These are phyloP conservation scores for Diutina scorzettiae DNA, from an alignment of 1,139 yeast species.

Conservation along the genomic window DNA sequence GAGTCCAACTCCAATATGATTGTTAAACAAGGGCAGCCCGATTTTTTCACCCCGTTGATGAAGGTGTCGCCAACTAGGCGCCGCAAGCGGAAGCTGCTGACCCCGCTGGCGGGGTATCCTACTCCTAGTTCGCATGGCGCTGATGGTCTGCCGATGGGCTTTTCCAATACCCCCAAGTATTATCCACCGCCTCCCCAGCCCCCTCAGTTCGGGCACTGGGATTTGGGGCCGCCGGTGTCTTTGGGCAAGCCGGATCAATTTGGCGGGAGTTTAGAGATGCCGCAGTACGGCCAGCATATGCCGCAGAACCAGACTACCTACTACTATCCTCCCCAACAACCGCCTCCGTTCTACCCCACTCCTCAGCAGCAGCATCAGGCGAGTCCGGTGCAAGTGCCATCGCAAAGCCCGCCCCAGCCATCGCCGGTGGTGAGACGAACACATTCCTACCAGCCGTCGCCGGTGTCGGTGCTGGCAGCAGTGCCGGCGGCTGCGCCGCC, in stretches of 20 bases:
- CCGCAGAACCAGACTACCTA: neutral
- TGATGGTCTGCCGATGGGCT: neutral
- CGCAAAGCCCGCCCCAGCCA: neutral
- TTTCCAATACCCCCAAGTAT: neutral
- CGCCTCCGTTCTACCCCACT: neutral
- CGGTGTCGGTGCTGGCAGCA: neutral
- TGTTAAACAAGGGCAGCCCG: slow-evolving; percentile 34
- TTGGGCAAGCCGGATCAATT: neutral
- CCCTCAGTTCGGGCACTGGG: neutral
- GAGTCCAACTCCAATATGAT: slow-evolving; percentile 25
- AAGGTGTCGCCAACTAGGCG: slow-evolving; percentile 27
- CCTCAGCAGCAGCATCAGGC: neutral
- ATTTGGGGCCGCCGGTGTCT: neutral
- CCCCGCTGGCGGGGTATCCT: neutral
- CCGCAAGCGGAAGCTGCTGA: slow-evolving; percentile 9
- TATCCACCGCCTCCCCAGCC: neutral
- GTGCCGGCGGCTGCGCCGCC: neutral
- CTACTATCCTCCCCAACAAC: neutral
- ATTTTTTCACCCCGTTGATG: slow-evolving; percentile 35
- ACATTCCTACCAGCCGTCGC: no score
- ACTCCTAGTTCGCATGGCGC: neutral
- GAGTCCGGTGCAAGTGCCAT: neutral
- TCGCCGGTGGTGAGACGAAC: no score
- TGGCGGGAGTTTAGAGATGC: slow-evolving; percentile 1
- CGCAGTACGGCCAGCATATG: neutral